A percentile compares a stretch with the other conserved stretches of the same genome.
Evolutionary conservation across 2,329 filamentous ascomycete genomes (phyloP).

Genomic region (Sordariomycetes sp.): DNA sequence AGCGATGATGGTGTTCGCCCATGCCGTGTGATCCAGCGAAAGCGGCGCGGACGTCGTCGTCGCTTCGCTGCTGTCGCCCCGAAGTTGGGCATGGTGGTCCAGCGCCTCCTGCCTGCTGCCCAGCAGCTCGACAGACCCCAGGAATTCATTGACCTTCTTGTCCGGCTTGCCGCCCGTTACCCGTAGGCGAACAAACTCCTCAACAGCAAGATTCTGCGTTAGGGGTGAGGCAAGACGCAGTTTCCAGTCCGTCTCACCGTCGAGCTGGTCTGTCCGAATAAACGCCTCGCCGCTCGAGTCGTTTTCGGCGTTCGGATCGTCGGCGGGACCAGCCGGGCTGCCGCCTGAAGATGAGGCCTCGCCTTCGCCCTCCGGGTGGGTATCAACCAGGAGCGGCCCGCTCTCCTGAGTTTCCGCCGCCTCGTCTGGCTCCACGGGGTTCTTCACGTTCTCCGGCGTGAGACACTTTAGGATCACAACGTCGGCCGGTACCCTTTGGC

Average conservation of each 20-base stretch:
- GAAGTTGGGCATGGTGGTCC: constrained; percentile 14
- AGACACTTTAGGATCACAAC: constrained; percentile 85
- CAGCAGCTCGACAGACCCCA: constrained; percentile 74
- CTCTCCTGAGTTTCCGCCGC: constrained; percentile 17
- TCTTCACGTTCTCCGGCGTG: constrained; percentile 37
- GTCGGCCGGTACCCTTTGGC: constrained; percentile 88
- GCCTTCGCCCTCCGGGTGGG: neutral
- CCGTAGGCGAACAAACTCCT: constrained; percentile 58
- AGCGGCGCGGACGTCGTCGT: constrained; percentile 58
- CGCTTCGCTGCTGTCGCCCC: constrained; percentile 15
- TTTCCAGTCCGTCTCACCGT: constrained; percentile 99
- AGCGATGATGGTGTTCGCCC: constrained; percentile 95
- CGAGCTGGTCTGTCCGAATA: constrained; percentile 92
- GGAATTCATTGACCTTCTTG: constrained; percentile 87
- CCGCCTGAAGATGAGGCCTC: constrained; percentile 9
- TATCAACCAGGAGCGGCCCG: constrained; percentile 2
- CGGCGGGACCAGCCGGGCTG: neutral
- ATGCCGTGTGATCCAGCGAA: constrained; percentile 93
- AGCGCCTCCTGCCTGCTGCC: constrained; percentile 40
- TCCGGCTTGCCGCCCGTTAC: constrained; percentile 86
- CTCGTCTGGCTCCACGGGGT: constrained; percentile 16
- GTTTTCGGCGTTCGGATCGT: constrained; percentile 12
- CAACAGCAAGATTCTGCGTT: constrained; percentile 65
- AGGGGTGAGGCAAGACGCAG: constrained; percentile 76
- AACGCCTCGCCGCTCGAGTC: constrained; percentile 75